Percentiles rank a stretch among this genome's conserved stretches.
phyloP scores from a whole-genome alignment of 108 stramenopile genomes.

The Skeletonema costatum region DNA sequence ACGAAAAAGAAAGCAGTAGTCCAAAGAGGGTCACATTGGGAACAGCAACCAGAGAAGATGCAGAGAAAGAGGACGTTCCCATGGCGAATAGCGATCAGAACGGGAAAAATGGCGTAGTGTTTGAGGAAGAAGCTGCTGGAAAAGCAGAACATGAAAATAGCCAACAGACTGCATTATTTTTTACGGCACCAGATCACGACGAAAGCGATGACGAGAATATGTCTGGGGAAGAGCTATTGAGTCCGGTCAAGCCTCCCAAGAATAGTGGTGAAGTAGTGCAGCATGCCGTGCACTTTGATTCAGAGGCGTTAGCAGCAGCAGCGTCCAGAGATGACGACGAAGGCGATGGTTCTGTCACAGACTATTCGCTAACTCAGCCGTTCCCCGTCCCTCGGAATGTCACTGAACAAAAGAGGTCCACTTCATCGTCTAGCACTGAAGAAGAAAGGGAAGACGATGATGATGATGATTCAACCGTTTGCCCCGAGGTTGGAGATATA shows the following conservation, averaged over 20 bases:
- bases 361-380: constrained; percentile 14
- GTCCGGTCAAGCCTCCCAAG: not conserved
- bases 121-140: not conserved
- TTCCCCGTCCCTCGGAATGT: constrained; percentile 2
- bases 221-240: not conserved
- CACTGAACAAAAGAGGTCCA: not conserved
- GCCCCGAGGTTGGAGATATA: not conserved
- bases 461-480: constrained; percentile 8
- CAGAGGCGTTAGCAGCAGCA: not conserved
- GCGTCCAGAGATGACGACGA: not conserved
- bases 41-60: not conserved
- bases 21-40: not conserved
- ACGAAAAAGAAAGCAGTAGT: not conserved
- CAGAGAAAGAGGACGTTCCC: not conserved
- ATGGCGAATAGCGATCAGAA: not conserved
- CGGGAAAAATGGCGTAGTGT: not conserved
- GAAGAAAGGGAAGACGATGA: constrained; percentile 1
- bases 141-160: not conserved
- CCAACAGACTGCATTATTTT: not conserved
- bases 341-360: constrained; percentile 3
- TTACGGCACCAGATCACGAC: not conserved
- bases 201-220: constrained; percentile 7
- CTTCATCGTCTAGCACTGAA: not conserved
- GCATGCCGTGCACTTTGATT: constrained; percentile 2
- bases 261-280: not conserved